These are phyloP conservation scores for Aspergillus olivimuriae DNA, from an alignment of 495 filamentous ascomycete species.

Conservation along the genomic window DNA sequence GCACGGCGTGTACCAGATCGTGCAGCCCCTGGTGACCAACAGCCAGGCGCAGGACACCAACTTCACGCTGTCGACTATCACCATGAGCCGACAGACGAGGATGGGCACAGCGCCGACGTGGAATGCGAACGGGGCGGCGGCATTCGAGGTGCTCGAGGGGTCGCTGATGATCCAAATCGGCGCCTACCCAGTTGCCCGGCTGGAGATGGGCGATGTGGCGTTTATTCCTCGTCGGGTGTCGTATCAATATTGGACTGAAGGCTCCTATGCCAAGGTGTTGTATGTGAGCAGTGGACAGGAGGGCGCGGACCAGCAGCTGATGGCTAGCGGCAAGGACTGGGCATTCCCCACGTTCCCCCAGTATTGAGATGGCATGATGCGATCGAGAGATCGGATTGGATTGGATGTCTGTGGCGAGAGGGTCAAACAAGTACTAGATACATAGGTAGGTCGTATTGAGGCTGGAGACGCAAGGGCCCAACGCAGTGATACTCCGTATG, in stretches of 20 bases:
- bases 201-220: slow-evolving; percentile 32
- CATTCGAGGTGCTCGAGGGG: slow-evolving; percentile 39
- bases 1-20: slow-evolving; percentile 31
- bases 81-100: slow-evolving; percentile 15
- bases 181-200: slow-evolving; percentile 19
- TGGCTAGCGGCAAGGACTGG: slow-evolving; percentile 16
- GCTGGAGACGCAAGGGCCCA: too few relatives aligned
- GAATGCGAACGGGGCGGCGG: slow-evolving; percentile 19
- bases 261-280: slow-evolving; percentile 33
- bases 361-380: neutral
- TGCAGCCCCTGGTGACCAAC: slow-evolving; percentile 33
- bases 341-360: slow-evolving; percentile 20
- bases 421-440: too few relatives aligned
- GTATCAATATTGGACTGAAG: slow-evolving; percentile 28
- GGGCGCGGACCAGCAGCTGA: slow-evolving; percentile 28
- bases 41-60: slow-evolving; percentile 25
- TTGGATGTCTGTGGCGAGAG: too few relatives aligned
- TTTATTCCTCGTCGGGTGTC: slow-evolving; percentile 25
- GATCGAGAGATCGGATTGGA: neutral
- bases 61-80: slow-evolving; percentile 34
- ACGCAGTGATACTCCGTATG: too few relatives aligned
- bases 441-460: too few relatives aligned
- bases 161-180: slow-evolving; percentile 26
- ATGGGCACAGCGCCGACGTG: slow-evolving; percentile 15
- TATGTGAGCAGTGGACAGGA: slow-evolving; percentile 27